Evolutionary conservation across 441 rosid genomes (phyloP).

Genomic region (Biscutella laevigata): DNA sequence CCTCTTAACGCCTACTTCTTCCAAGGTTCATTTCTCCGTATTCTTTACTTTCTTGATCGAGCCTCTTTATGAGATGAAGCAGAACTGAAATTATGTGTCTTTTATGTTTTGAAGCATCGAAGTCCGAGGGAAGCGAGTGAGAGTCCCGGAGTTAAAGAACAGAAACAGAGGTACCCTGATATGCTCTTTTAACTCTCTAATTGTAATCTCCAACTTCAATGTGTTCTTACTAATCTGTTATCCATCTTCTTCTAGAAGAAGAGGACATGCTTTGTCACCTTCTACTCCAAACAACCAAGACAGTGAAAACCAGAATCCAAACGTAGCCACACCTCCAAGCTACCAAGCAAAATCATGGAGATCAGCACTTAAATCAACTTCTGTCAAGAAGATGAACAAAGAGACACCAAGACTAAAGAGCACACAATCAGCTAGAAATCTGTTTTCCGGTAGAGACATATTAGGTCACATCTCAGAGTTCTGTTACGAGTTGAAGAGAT

Average conservation of each 20-base stretch:
- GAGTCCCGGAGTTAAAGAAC: conserved; percentile 26
- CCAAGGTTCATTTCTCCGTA: conserved; percentile 37
- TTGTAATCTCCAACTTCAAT: conserved; percentile 25
- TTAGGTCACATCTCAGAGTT: conserved; percentile 70
- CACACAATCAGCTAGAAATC: conserved; percentile 69
- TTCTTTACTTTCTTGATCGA: conserved; percentile 12
- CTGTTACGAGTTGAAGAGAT: conserved; percentile 66
- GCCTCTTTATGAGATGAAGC: not conserved
- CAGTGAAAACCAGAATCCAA: conserved; percentile 61
- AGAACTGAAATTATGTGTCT: not conserved
- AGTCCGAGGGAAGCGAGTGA: conserved; percentile 26
- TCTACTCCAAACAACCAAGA: conserved; percentile 31
- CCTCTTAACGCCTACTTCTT: conserved; percentile 42
- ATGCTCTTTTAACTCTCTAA: not conserved
- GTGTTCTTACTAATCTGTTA: no score
- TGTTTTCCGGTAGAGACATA: conserved; percentile 68
- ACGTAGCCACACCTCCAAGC: conserved; percentile 33
- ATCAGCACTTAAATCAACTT: conserved; percentile 42
- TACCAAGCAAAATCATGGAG: conserved; percentile 40
- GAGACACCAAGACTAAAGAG: conserved; percentile 46
- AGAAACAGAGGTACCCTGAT: conserved; percentile 28
- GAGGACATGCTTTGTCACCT: conserved; percentile 11
- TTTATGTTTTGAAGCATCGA: conserved; percentile 37
- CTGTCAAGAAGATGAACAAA: conserved; percentile 45
- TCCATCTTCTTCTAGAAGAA: conserved; percentile 6